Percentiles rank a stretch among this genome's conserved stretches.
Conservation (phyloP, 768 basidiomycete genomes). For the Rhodotorula kratochvilovae region DNA sequence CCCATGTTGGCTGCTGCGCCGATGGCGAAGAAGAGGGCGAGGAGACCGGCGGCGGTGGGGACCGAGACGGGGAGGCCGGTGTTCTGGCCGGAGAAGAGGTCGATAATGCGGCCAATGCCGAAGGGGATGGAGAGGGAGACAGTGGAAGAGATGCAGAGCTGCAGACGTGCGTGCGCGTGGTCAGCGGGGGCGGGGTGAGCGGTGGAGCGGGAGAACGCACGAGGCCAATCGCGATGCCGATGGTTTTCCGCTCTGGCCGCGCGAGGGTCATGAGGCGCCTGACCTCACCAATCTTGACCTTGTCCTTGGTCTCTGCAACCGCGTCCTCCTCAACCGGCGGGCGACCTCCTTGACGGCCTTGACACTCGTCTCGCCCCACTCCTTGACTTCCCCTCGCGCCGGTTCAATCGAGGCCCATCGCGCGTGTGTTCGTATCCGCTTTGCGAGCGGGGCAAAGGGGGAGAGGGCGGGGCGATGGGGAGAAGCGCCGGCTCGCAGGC, state of each 20-base stretch:
- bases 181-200: neutral
- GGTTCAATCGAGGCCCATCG: neutral
- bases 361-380: neutral
- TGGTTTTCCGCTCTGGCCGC: constrained; percentile 71
- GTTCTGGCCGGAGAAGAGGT: constrained; percentile 61
- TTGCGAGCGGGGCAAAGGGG: neutral
- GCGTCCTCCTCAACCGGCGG: neutral
- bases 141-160: constrained; percentile 78
- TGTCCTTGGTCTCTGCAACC: constrained; percentile 2
- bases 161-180: neutral
- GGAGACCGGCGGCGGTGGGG: constrained; percentile 68
- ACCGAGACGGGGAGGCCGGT: constrained; percentile 69
- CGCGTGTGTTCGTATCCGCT: constrained; percentile 16
- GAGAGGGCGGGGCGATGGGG: neutral
- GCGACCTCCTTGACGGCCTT: neutral
- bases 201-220: constrained; percentile 43
- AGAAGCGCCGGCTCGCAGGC: neutral
- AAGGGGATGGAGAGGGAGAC: constrained; percentile 91
- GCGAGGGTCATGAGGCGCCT: constrained; percentile 62
- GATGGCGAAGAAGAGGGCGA: constrained; percentile 73
- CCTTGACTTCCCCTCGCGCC: neutral
- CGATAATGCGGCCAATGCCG: constrained; percentile 88
- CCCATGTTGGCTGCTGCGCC: constrained; percentile 83
- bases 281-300: constrained; percentile 35
- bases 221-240: constrained; percentile 66